phyloP scores from a whole-genome alignment of 1,139 yeast genomes.

The Yamadazyma siamensis region DNA sequence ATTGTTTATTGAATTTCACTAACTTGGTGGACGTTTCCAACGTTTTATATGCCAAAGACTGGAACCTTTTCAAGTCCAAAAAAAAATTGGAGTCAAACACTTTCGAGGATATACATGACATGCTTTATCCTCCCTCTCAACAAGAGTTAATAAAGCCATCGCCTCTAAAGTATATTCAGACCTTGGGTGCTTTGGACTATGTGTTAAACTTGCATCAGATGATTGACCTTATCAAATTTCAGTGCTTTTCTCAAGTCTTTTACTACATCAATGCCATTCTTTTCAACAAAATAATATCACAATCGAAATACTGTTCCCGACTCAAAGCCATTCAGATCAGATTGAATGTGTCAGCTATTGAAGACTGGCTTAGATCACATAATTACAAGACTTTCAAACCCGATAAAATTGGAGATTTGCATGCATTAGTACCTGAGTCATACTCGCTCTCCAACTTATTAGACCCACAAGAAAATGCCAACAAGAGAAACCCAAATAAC shows the following conservation, averaged over 20 bases:
- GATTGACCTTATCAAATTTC: conserved; percentile 70
- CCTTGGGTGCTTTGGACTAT: conserved; percentile 82
- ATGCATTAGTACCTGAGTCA: conserved; percentile 17
- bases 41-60: conserved; percentile 63
- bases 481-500: conserved; percentile 27
- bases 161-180: conserved; percentile 81
- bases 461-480: conserved; percentile 14
- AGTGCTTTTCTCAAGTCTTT: conserved; percentile 74
- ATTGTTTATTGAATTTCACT: conserved; percentile 61
- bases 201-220: conserved; percentile 81
- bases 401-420: conserved; percentile 27
- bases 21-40: conserved; percentile 64
- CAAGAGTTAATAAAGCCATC: conserved; percentile 71
- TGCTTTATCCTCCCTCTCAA: conserved; percentile 70
- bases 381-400: conserved; percentile 56
- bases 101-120: conserved; percentile 67
- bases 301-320: conserved; percentile 68
- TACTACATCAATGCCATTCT: conserved; percentile 72
- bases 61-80: conserved; percentile 68
- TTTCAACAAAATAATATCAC: conserved; percentile 70
- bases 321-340: conserved; percentile 87
- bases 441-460: conserved; percentile 22
- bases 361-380: conserved; percentile 89
- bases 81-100: conserved; percentile 33
- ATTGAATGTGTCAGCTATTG: conserved; percentile 77